These are phyloP conservation scores for Stephania cephalantha DNA, from an alignment of 164 flowering plant species.

Conservation along the genomic window DNA sequence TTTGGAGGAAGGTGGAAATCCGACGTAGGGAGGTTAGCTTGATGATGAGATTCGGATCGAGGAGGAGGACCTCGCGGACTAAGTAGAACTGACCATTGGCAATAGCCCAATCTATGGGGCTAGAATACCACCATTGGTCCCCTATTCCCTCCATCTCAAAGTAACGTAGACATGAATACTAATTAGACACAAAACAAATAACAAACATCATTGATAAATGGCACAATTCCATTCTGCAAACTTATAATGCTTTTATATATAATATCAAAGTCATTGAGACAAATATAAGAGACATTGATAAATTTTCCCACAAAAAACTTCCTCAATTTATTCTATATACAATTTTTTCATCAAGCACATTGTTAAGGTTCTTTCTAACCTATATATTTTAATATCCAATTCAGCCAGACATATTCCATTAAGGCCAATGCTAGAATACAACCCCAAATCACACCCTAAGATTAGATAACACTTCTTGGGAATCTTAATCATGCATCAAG, in stretches of 20 bases:
- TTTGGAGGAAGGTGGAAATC: constrained; percentile 14
- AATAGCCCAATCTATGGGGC: constrained; percentile 84
- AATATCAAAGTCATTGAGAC: constrained; percentile 9
- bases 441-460: no score
- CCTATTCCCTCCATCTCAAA: constrained; percentile 50
- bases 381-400: not conserved
- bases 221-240: not conserved
- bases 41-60: constrained; percentile 78
- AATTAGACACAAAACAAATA: not conserved
- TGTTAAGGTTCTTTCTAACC: constrained; percentile 33
- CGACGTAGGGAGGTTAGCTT: constrained; percentile 84
- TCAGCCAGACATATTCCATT: no score
- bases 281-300: not conserved
- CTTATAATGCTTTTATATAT: no score
- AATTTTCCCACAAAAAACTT: not conserved
- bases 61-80: constrained; percentile 66
- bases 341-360: not conserved
- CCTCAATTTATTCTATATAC: not conserved
- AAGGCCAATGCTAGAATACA: not conserved
- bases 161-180: not conserved
- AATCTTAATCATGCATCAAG: no score
- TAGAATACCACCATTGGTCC: constrained; percentile 97
- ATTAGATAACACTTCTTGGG: not conserved
- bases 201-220: not conserved
- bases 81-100: constrained; percentile 78